Percentiles rank a stretch among this genome's conserved stretches.
Evolutionary conservation across 1,139 yeast species (phyloP).

Genomic region (Meyerozyma elateridarum): DNA sequence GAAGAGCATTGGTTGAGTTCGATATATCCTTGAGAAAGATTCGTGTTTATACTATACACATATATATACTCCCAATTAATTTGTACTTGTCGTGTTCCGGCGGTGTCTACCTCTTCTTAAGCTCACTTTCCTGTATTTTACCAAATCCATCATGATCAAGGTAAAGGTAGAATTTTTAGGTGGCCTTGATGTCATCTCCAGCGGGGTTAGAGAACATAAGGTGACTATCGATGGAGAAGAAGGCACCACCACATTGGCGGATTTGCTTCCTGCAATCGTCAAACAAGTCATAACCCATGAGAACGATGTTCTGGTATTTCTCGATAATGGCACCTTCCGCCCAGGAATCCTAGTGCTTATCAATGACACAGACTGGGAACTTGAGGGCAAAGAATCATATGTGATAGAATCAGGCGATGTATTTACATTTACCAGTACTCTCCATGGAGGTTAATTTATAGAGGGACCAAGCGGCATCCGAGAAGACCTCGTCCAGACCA

Average conservation of each 20-base stretch:
- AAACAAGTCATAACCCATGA: slow-evolving; percentile 53
- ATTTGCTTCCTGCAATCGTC: slow-evolving; percentile 54
- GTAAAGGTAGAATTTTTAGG: slow-evolving; percentile 36
- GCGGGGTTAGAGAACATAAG: slow-evolving; percentile 45
- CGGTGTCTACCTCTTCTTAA: too few species aligned
- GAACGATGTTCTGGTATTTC: slow-evolving; percentile 66
- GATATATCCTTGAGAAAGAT: too few species aligned
- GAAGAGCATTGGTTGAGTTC: too few species aligned
- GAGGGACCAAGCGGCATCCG: slow-evolving; percentile 63
- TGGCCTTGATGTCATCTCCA: slow-evolving; percentile 66
- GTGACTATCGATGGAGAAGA: slow-evolving; percentile 36
- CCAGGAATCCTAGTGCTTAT: slow-evolving; percentile 91
- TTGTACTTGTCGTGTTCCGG: too few species aligned
- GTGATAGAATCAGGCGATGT: slow-evolving; percentile 70
- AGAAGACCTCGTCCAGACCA: slow-evolving; percentile 75
- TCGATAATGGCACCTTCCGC: slow-evolving; percentile 75
- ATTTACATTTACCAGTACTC: slow-evolving; percentile 83
- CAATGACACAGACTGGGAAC: slow-evolving; percentile 96
- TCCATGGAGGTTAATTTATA: slow-evolving; percentile 81
- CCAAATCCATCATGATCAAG: slow-evolving; percentile 11
- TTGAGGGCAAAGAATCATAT: slow-evolving; percentile 84
- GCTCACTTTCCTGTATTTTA: too few species aligned
- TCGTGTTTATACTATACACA: too few species aligned
- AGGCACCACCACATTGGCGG: slow-evolving; percentile 48
- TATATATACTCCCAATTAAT: too few species aligned